Evolutionary conservation across 495 filamentous ascomycete species (phyloP).

Genomic region (Neurospora pannonica): DNA sequence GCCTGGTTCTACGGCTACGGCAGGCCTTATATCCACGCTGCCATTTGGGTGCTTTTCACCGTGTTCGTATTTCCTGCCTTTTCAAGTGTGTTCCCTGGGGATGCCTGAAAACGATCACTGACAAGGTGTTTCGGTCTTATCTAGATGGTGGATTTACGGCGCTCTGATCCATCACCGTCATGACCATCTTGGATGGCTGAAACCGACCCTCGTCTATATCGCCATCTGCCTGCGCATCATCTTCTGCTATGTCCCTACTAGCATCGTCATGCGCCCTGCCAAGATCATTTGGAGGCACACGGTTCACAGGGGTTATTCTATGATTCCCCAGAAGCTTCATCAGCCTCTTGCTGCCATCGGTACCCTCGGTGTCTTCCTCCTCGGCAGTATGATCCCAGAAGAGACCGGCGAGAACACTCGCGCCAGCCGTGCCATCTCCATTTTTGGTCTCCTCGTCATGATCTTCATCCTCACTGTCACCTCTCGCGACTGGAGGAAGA

Average conservation of each 20-base stretch:
- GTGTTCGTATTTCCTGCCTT: constrained; percentile 12
- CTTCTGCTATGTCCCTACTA: constrained; percentile 61
- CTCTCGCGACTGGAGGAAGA: constrained; percentile 58
- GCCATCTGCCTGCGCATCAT: constrained; percentile 63
- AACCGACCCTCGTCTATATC: constrained; percentile 76
- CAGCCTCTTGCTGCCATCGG: constrained; percentile 48
- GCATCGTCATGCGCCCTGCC: constrained; percentile 54
- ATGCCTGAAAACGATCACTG: not conserved
- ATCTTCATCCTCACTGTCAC: constrained; percentile 56
- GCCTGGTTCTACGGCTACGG: not conserved
- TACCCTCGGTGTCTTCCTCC: constrained; percentile 57
- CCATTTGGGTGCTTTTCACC: constrained; percentile 12
- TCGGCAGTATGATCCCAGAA: constrained; percentile 63
- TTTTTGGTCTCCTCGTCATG: constrained; percentile 73
- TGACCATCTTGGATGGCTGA: constrained; percentile 68
- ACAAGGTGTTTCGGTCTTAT: constrained; percentile 1
- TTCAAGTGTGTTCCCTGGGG: not conserved
- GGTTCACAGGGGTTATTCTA: constrained; percentile 38
- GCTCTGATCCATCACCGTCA: constrained; percentile 65
- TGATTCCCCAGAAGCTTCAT: constrained; percentile 54
- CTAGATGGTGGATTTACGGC: constrained; percentile 82
- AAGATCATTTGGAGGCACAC: constrained; percentile 57
- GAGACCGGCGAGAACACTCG: constrained; percentile 69
- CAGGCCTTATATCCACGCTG: constrained; percentile 1
- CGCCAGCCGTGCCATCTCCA: constrained; percentile 64